A percentile compares a stretch with the other conserved stretches of the same genome.
Conservation (phyloP, 2,329 filamentous ascomycete genomes). For the Diaporthe capsici region DNA sequence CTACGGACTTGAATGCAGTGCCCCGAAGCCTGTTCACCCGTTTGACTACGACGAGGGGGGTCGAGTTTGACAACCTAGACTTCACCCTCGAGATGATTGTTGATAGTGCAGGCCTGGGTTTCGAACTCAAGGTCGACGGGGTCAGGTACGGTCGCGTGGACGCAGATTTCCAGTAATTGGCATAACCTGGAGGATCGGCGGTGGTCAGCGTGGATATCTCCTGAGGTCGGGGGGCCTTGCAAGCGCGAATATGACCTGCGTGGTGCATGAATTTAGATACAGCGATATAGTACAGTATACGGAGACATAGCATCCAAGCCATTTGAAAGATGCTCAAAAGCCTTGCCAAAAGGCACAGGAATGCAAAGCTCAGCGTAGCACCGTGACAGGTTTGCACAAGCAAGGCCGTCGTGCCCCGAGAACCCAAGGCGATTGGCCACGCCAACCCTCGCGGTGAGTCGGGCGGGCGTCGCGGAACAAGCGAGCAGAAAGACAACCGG, state of each 20-base stretch:
- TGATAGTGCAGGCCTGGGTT: constrained; percentile 81
- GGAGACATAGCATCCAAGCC: background rate
- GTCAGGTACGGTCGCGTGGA: constrained; percentile 83
- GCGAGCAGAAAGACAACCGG: background rate
- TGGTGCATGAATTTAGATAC: background rate
- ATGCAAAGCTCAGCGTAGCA: background rate
- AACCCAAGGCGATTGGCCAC: constrained; percentile 10
- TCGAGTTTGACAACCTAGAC: constrained; percentile 86
- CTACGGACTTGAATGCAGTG: constrained; percentile 83
- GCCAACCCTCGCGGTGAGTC: background rate
- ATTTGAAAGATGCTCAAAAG: background rate
- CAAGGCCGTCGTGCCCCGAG: constrained; percentile 26
- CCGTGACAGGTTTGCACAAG: background rate
- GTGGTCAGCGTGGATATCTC: background rate
- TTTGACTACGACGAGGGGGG: constrained; percentile 82
- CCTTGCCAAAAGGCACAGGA: background rate
- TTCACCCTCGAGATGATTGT: constrained; percentile 89
- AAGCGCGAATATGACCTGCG: background rate
- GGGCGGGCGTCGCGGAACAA: background rate
- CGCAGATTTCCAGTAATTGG: constrained; percentile 78
- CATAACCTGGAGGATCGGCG: background rate
- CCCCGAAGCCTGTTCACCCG: constrained; percentile 81
- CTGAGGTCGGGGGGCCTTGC: background rate
- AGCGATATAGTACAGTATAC: constrained; percentile 9
- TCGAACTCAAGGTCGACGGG: constrained; percentile 84